phyloP scores from a whole-genome alignment of 2,329 filamentous ascomycete species.

The Tolypocladium guangdongense region DNA sequence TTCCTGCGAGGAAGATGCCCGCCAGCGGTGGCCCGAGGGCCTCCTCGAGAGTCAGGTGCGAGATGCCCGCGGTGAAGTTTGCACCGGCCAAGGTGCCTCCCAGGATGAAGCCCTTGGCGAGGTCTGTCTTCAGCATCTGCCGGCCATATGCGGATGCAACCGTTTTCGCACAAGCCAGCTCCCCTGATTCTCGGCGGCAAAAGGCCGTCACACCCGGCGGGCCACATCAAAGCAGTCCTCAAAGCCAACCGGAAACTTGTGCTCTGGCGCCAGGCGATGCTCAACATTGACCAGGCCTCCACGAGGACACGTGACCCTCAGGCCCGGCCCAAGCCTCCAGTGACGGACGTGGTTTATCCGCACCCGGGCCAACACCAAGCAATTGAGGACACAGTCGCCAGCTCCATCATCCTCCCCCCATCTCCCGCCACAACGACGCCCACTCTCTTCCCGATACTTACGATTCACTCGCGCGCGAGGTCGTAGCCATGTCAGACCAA shows the following conservation, averaged over 20 bases:
- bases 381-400: neutral
- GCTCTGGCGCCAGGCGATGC: slow-evolving; percentile 39
- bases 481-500: slow-evolving; percentile 49
- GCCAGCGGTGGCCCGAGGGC: slow-evolving; percentile 29
- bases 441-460: neutral
- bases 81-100: slow-evolving; percentile 40
- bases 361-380: neutral
- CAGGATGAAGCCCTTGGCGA: slow-evolving; percentile 34
- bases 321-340: neutral
- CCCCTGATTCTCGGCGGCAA: neutral
- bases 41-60: slow-evolving; percentile 26
- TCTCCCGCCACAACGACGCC: neutral
- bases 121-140: slow-evolving; percentile 25
- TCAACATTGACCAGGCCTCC: slow-evolving; percentile 30
- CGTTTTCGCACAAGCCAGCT: slow-evolving; percentile 4
- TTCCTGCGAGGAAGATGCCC: slow-evolving; percentile 34
- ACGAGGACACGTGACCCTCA: neutral
- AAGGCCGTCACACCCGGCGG: slow-evolving; percentile 10
- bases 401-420: neutral
- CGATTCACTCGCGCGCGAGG: neutral
- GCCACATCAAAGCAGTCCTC: slow-evolving; percentile 32
- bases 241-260: slow-evolving; percentile 33
- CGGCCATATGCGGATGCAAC: slow-evolving; percentile 10
- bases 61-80: slow-evolving; percentile 36
- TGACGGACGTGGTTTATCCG: neutral